Percentiles rank a stretch among this genome's conserved stretches.
Conservation (phyloP, 2,329 filamentous ascomycete species). For the Arthrinium phaeospermum region DNA sequence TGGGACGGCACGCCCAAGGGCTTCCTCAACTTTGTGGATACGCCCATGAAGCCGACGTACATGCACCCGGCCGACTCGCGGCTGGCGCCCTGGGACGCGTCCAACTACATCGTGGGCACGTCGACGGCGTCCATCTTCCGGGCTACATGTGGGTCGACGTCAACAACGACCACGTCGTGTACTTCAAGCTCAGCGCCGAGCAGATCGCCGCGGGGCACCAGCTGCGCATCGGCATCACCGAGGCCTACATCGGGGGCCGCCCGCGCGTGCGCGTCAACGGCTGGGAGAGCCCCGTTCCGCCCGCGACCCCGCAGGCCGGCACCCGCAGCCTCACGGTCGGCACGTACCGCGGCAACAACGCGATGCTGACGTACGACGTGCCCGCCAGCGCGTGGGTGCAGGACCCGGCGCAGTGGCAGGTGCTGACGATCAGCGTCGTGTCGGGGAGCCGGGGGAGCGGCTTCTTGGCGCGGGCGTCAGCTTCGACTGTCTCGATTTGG, state of each 20-base stretch:
- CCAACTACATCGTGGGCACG: conserved; percentile 44
- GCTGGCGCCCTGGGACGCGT: conserved; percentile 37
- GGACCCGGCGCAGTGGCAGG: conserved; percentile 37
- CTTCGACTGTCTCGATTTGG: conserved; percentile 37
- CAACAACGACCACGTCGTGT: conserved; percentile 48
- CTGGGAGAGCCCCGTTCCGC: conserved; percentile 35
- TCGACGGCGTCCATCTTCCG: conserved; percentile 41
- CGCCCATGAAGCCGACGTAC: conserved; percentile 47
- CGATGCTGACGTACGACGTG: conserved; percentile 36
- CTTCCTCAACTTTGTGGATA: conserved; percentile 43
- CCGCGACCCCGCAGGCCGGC: conserved; percentile 36
- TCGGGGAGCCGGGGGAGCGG: conserved; percentile 35
- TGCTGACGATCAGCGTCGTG: conserved; percentile 37
- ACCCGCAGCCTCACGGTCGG: conserved; percentile 41
- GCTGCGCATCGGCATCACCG: conserved; percentile 39
- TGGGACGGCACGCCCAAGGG: conserved; percentile 43
- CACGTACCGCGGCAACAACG: conserved; percentile 41
- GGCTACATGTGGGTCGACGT: conserved; percentile 49
- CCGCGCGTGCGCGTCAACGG: conserved; percentile 39
- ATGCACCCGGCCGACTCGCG: conserved; percentile 46
- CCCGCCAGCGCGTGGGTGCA: conserved; percentile 36
- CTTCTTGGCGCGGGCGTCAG: conserved; percentile 37
- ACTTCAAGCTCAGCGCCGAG: conserved; percentile 42
- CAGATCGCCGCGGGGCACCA: conserved; percentile 36
- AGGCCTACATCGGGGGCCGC: conserved; percentile 39